Conservation (phyloP, 306 rosid species). For the Quercus berberidifolia region DNA sequence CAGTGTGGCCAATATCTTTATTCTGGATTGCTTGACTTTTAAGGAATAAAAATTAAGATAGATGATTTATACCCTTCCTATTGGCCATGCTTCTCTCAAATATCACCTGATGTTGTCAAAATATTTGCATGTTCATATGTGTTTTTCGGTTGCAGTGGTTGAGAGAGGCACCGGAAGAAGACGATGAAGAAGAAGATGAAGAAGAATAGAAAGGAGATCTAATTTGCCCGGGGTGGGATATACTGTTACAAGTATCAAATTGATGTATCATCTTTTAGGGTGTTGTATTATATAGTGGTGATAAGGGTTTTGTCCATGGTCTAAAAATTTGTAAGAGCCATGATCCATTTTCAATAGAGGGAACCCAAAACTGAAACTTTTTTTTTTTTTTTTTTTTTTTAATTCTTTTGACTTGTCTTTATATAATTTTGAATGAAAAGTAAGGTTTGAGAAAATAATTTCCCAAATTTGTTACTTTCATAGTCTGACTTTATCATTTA, state of each 20-base stretch:
- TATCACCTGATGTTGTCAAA: background rate
- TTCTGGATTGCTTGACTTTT: background rate
- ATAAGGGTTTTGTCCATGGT: conserved; percentile 10
- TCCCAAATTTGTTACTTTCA: background rate
- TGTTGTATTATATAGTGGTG: conserved; percentile 4
- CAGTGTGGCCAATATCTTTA: background rate
- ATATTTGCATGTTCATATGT: background rate
- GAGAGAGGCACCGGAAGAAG: conserved; percentile 85
- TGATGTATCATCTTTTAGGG: background rate
- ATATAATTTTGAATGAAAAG: background rate
- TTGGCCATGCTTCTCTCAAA: background rate
- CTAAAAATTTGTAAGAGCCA: background rate
- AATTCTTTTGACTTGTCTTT: background rate
- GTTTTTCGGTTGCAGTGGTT: conserved; percentile 60
- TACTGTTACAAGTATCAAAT: background rate
- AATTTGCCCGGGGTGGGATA: background rate
- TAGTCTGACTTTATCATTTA: background rate
- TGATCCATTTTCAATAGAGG: background rate
- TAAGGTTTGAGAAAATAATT: background rate
- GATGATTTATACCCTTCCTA: background rate
- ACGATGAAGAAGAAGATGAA: conserved; percentile 47
- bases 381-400: background rate
- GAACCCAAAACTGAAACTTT: background rate
- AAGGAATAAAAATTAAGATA: background rate
- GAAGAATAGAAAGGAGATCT: background rate